Base-by-base conservation (phyloP, 1,284 basidiomycete genomes). In the Ganoderma sp. region DNA sequence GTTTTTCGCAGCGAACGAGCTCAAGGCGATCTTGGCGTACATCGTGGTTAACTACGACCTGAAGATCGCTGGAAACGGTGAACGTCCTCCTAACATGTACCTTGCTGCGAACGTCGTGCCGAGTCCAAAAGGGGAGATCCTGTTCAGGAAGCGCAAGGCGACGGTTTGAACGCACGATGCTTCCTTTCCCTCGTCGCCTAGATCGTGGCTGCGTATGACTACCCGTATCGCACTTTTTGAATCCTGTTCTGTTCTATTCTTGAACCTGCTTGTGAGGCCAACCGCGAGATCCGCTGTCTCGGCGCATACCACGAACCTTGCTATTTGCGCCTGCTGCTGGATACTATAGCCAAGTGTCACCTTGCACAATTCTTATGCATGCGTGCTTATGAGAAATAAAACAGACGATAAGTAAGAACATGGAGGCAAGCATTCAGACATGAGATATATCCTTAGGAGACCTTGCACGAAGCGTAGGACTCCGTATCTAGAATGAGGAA, bases 21-120 rank as follows among this genome's bases (percentile, higher is more conserved):
- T 86, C 45, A 86, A 86, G 73, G 75, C 79, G 1, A 80, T 85
- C 78, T 70, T 86, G 41, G 83, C 81, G 7, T 77, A 84, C 65
- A 72, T 84, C 17, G 68, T 86, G 3, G 42, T 83, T 39, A 81
- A 79, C 61, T 86, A 86, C 72, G 85, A 86, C 67, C 70, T 86
- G 42, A 84, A 83, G 74, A 69, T 84, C 32, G 77, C 76, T 63
- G 75, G 76, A 1, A 78, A 76, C 19, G 75, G 75, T 4, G 67
- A 72, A 19, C 73, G 76, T 12, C 80, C 79, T 9, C 58, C 60
- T 4, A 69, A 69, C 52, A 22, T 69, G 1, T 68, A 64, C 56
- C 62, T 57, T 41, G 61, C 43, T 0, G 8, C 61, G 25, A 56
- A 52, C 34, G 64, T 66, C 15, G 28, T 66, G 12, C 71, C 69